Percentiles rank a stretch among this genome's conserved stretches.
Conservation (phyloP, 148 eudicot genomes). For the Rhododendron simsii region DNA sequence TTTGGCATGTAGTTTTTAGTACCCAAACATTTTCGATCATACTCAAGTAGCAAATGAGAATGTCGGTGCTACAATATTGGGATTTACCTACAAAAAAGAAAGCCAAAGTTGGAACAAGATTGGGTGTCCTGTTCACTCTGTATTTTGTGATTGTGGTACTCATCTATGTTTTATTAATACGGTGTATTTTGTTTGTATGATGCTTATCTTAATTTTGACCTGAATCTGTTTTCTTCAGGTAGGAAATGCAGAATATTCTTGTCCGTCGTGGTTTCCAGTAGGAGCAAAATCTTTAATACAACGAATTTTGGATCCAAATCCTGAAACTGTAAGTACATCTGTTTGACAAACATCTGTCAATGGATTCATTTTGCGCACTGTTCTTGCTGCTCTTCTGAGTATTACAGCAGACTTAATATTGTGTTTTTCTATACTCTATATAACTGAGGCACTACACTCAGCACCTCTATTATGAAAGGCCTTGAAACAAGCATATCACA, state of each 20-base stretch:
- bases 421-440: not conserved
- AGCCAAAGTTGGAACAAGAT: not conserved
- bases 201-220: not conserved
- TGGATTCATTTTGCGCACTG: not conserved
- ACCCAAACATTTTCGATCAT: not conserved
- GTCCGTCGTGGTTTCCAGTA: conserved; percentile 89
- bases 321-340: conserved; percentile 61
- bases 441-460: not conserved
- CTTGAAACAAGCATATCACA: not conserved
- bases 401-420: not conserved
- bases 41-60: not conserved
- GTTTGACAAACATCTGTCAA: not conserved
- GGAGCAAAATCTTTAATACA: conserved; percentile 86
- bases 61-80: not conserved
- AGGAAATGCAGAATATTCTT: conserved; percentile 76
- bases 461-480: not conserved
- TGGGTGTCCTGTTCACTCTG: not conserved
- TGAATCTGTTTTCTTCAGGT: conserved; percentile 44
- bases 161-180: not conserved
- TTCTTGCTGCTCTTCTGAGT: not conserved
- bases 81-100: not conserved
- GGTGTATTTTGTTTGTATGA: not conserved
- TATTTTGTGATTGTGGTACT: not conserved
- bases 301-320: conserved; percentile 81
- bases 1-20: not conserved